phyloP scores from a whole-genome alignment of 345 rosid genomes.

The Sonneratia caseolaris region DNA sequence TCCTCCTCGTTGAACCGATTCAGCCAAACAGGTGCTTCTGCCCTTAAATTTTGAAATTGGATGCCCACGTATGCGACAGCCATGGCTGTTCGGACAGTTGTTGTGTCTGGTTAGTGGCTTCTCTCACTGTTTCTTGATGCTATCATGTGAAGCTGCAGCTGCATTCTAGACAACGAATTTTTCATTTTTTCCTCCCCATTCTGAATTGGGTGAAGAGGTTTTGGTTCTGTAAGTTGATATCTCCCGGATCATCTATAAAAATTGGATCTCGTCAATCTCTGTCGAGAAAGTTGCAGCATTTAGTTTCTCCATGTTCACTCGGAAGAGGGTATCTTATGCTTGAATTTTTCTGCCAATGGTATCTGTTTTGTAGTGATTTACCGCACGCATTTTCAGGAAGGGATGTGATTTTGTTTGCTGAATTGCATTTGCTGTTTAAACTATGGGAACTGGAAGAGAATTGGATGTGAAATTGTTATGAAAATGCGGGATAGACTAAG shows the following conservation, averaged over 20 bases:
- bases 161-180: not conserved
- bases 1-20: not conserved
- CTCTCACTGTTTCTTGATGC: not conserved
- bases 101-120: constrained; percentile 1
- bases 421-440: not conserved
- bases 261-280: not conserved
- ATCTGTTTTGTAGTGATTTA: not conserved
- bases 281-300: not conserved
- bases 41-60: not conserved
- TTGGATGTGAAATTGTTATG: not conserved
- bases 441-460: not conserved
- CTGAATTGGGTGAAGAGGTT: not conserved
- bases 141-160: not conserved
- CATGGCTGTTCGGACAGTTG: not conserved
- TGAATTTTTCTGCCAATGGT: not conserved
- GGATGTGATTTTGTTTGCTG: not conserved
- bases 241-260: too few species aligned
- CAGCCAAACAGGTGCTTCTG: not conserved
- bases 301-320: not conserved
- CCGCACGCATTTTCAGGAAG: not conserved
- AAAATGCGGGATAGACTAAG: not conserved
- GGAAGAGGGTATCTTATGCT: not conserved
- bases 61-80: not conserved
- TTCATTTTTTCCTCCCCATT: not conserved
- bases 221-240: not conserved